phyloP scores from a whole-genome alignment of 257 asterid species.

The Eustoma russellianum region DNA sequence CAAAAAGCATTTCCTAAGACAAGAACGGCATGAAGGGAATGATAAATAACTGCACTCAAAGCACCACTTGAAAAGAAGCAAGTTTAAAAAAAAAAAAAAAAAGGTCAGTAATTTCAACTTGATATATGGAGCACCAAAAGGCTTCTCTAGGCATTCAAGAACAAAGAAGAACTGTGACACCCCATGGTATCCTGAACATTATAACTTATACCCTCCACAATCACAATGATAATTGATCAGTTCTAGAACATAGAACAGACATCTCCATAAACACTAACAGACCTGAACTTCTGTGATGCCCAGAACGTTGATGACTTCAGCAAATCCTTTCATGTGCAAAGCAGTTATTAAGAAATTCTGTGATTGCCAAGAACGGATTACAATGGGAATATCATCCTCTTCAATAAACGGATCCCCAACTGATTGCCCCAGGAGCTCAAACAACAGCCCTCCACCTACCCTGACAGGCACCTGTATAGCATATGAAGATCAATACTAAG shows the following conservation, averaged over 20 bases:
- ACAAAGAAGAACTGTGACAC: neutral
- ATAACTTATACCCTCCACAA: neutral
- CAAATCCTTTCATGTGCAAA: constrained; percentile 71
- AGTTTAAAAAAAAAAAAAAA: no score
- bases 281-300: constrained; percentile 98
- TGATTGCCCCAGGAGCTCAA: constrained; percentile 95
- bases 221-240: constrained; percentile 1
- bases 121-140: neutral
- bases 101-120: no score
- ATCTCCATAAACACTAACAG: neutral
- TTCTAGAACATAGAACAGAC: neutral
- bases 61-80: no score
- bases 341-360: constrained; percentile 71
- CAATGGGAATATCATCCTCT: constrained; percentile 92
- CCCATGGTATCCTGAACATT: neutral
- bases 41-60: neutral
- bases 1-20: constrained; percentile 66
- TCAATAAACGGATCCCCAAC: constrained; percentile 80
- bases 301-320: constrained; percentile 64
- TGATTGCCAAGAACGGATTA: constrained; percentile 92
- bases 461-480: constrained; percentile 80
- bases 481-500: constrained; percentile 7
- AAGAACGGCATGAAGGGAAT: constrained; percentile 3
- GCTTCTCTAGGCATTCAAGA: neutral
- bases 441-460: constrained; percentile 89